A percentile compares a stretch with the other conserved stretches of the same genome.
Conservation (phyloP, 2,329 filamentous ascomycete genomes). For the Penicillium sclerotiorum region DNA sequence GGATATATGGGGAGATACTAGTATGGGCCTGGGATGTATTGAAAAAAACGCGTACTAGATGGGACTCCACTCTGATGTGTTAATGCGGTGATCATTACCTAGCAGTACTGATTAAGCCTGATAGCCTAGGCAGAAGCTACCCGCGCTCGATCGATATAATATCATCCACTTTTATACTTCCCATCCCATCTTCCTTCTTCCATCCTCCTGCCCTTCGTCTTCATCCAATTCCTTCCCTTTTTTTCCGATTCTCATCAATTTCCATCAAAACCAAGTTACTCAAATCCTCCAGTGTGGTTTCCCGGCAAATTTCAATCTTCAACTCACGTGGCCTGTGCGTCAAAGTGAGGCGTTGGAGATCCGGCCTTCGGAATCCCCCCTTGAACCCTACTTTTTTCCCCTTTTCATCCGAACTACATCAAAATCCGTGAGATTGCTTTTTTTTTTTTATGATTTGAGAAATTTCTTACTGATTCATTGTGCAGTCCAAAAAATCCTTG, state of each 20-base stretch:
- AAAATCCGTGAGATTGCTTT: background rate
- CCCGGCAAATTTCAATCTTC: no score
- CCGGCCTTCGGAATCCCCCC: slow-evolving; percentile 3
- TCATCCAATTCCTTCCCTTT: background rate
- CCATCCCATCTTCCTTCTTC: background rate
- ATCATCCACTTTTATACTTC: no score
- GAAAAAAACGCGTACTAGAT: no score
- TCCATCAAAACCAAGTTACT: slow-evolving; percentile 12
- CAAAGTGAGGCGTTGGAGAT: slow-evolving; percentile 26
- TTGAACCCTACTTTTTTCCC: slow-evolving; percentile 6
- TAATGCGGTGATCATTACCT: no score
- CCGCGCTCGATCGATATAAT: no score
- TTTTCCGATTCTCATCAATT: slow-evolving; percentile 7
- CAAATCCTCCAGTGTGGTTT: slow-evolving; percentile 1
- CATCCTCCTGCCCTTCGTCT: background rate
- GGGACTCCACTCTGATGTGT: no score
- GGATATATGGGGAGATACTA: no score
- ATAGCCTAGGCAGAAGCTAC: no score
- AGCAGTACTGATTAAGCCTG: no score
- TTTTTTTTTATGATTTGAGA: background rate
- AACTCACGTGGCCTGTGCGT: slow-evolving; percentile 28
- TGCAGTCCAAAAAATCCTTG: background rate
- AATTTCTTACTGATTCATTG: background rate
- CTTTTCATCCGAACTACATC: no score
- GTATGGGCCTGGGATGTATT: no score